These are phyloP conservation scores for Macrophomina pseudophaseolina DNA, from an alignment of 2,329 filamentous ascomycete genomes.

Conservation along the genomic window DNA sequence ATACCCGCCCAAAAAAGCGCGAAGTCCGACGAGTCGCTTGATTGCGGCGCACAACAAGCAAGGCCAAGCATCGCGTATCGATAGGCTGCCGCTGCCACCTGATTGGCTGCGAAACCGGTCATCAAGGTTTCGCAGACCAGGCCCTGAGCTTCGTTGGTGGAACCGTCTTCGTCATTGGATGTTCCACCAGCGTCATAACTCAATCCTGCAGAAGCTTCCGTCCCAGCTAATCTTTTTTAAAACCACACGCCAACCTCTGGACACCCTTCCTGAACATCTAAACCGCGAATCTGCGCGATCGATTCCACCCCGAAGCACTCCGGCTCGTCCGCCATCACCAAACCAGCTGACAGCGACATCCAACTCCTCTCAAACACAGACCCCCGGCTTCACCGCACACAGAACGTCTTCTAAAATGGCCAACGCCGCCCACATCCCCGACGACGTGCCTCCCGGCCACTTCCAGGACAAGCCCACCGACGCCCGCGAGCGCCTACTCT, in stretches of 20 bases:
- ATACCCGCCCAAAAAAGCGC: constrained; percentile 18
- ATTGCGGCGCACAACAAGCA: constrained; percentile 14
- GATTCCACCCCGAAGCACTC: background rate
- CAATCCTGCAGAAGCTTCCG: constrained; percentile 2
- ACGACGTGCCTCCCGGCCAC: background rate
- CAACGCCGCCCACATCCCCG: background rate
- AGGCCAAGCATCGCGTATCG: constrained; percentile 17
- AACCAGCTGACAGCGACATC: background rate
- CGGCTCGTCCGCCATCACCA: background rate
- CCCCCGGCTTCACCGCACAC: background rate
- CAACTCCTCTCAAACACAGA: background rate
- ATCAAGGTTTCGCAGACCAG: background rate
- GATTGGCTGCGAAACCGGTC: background rate
- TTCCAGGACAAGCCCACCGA: constrained; percentile 21
- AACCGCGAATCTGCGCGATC: background rate
- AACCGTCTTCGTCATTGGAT: constrained; percentile 10
- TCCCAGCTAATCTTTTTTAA: background rate
- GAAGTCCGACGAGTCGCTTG: constrained; percentile 6
- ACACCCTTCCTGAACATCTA: no score
- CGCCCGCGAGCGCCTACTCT: constrained; percentile 16
- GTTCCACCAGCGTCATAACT: background rate
- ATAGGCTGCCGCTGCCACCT: background rate
- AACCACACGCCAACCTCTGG: background rate
- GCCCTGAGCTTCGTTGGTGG: background rate
- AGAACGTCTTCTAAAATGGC: background rate